Conservation (phyloP, 2,329 filamentous ascomycete species). For the Emergomyces orientalis region DNA sequence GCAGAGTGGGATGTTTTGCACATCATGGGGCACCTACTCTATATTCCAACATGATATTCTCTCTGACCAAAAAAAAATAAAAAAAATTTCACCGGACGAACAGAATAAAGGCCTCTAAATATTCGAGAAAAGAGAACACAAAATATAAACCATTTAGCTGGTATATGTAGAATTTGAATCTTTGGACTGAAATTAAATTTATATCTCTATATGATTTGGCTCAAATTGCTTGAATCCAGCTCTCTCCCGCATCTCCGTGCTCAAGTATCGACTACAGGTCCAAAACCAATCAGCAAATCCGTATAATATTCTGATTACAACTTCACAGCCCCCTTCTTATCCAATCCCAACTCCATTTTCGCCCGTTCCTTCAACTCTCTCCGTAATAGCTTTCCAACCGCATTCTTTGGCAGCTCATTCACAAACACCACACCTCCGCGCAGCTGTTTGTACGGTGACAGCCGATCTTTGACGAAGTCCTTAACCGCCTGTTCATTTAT, state of each 20-base stretch:
- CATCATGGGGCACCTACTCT: no score
- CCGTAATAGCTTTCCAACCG: constrained; percentile 4
- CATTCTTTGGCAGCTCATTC: constrained; percentile 7
- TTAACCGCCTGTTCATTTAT: constrained; percentile 1
- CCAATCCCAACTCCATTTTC: constrained; percentile 6
- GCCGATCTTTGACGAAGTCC: constrained; percentile 4
- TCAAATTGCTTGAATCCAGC: background rate
- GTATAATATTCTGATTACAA: background rate
- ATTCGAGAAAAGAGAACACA: background rate
- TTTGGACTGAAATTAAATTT: background rate
- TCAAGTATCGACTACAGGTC: background rate
- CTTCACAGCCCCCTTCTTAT: background rate
- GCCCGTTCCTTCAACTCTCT: constrained; percentile 7
- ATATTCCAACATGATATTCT: no score
- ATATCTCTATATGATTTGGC: background rate
- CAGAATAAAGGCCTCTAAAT: no score
- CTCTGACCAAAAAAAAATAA: no score
- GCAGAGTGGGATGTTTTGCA: background rate
- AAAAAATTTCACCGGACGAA: no score
- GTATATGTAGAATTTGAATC: background rate
- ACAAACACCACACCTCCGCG: constrained; percentile 7
- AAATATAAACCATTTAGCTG: background rate
- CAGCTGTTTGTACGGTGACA: constrained; percentile 5
- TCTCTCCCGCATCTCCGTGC: background rate
- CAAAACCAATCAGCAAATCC: background rate